phyloP scores from a whole-genome alignment of 2,329 filamentous ascomycete species.

The Lasiodiplodia citricola region DNA sequence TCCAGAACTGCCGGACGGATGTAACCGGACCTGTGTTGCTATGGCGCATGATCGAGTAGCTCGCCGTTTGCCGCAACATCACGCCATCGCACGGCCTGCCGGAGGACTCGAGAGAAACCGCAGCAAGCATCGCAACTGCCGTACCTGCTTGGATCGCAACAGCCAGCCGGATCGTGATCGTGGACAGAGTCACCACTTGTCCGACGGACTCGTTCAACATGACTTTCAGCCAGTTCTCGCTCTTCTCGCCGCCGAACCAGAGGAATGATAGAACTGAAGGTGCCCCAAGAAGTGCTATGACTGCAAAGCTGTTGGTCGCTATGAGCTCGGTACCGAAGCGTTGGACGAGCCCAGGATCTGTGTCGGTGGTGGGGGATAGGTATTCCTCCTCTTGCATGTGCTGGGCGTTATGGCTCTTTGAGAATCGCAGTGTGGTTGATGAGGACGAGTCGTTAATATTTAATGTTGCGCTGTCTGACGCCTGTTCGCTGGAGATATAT shows the following conservation, averaged over 20 bases:
- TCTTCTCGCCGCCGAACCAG: background rate
- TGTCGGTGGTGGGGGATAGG: fast-evolving
- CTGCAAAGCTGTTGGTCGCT: background rate
- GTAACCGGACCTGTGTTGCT: background rate
- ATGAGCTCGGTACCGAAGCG: background rate
- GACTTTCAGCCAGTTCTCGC: background rate
- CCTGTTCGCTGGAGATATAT: background rate
- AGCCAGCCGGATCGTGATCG: background rate
- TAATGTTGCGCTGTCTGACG: background rate
- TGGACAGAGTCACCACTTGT: background rate
- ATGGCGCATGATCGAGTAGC: background rate
- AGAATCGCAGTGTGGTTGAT: no score
- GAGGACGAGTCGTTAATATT: background rate
- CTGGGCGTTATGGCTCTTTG: background rate
- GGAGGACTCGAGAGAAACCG: background rate
- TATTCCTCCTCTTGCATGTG: background rate
- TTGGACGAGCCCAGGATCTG: background rate
- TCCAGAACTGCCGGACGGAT: background rate
- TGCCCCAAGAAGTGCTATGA: background rate
- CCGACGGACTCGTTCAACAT: background rate
- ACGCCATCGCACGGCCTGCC: background rate
- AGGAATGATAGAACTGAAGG: background rate
- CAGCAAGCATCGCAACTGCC: background rate
- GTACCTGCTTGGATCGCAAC: background rate
- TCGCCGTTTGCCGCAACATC: background rate